Conservation (phyloP, 2,329 filamentous ascomycete genomes). For the Aureobasidium melanogenum region DNA sequence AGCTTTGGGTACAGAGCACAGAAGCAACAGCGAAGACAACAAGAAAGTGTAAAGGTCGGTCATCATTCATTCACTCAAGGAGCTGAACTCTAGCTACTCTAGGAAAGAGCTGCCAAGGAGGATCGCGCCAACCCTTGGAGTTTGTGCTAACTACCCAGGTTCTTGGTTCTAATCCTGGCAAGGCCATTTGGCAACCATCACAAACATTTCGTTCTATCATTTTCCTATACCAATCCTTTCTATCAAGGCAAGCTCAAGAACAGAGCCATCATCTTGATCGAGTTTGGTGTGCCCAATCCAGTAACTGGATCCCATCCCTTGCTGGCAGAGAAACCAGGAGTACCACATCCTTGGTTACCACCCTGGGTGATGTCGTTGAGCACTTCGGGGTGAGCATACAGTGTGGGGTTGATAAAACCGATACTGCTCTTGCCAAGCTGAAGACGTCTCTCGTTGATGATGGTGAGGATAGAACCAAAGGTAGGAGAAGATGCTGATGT, state of each 20-base stretch:
- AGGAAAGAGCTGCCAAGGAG: no score
- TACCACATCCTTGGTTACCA: conserved; percentile 32
- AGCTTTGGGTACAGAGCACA: no score
- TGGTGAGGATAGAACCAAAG: conserved; percentile 39
- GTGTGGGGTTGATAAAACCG: conserved; percentile 34
- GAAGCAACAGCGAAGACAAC: no score
- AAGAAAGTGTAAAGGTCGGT: no score
- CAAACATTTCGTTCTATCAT: not conserved
- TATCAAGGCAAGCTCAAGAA: conserved; percentile 19
- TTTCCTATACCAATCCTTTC: not conserved
- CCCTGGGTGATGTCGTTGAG: conserved; percentile 34
- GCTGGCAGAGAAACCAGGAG: conserved; percentile 21
- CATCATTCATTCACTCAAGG: no score
- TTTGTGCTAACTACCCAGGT: no score
- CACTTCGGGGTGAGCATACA: conserved; percentile 35
- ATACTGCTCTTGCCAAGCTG: conserved; percentile 29
- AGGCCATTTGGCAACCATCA: no score
- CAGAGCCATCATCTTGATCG: conserved; percentile 21
- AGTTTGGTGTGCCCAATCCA: conserved; percentile 25
- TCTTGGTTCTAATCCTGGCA: no score
- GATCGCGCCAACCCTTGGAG: no score
- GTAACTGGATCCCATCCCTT: conserved; percentile 29
- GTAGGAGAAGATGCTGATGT: conserved; percentile 45
- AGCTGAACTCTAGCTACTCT: no score
- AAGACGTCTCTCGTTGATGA: conserved; percentile 35